Percentiles rank a stretch among this genome's conserved stretches.
phyloP scores from a whole-genome alignment of 805 yeast genomes.

The Crinitomyces ghanaensis region DNA sequence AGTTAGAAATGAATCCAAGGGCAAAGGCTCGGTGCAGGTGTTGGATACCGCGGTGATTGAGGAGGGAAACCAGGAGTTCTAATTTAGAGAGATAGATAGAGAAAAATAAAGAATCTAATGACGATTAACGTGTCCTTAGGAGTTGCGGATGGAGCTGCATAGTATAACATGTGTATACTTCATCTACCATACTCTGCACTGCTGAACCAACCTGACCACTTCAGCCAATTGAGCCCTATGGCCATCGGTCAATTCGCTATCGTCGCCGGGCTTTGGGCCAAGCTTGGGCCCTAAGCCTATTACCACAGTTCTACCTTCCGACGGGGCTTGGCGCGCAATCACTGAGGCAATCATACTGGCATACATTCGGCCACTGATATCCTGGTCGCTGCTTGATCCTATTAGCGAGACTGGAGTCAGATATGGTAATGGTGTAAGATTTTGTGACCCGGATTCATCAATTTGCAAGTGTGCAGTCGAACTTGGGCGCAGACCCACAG shows the following conservation, averaged over 20 bases:
- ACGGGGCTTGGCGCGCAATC: constrained; percentile 22
- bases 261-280: constrained; percentile 19
- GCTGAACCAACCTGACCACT: constrained; percentile 21
- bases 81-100: constrained; percentile 1
- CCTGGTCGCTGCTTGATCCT: constrained; percentile 16
- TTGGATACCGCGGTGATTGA: constrained; percentile 81
- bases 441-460: constrained; percentile 4
- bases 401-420: constrained; percentile 17
- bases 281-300: constrained; percentile 23
- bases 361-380: constrained; percentile 20
- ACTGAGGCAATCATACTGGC: constrained; percentile 24
- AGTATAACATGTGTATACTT: not conserved
- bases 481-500: constrained; percentile 12
- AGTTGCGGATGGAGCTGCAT: too few species aligned
- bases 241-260: constrained; percentile 12
- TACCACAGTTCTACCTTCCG: constrained; percentile 22
- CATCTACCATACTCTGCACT: constrained; percentile 22
- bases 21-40: constrained; percentile 65
- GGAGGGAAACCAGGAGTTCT: constrained; percentile 31
- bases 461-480: constrained; percentile 6
- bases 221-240: constrained; percentile 23
- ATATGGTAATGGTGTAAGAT: constrained; percentile 17
- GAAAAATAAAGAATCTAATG: not conserved
- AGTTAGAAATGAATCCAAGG: constrained; percentile 40
- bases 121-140: not conserved